phyloP scores from a whole-genome alignment of 495 filamentous ascomycete species.

The Penicillium malachiteum region DNA sequence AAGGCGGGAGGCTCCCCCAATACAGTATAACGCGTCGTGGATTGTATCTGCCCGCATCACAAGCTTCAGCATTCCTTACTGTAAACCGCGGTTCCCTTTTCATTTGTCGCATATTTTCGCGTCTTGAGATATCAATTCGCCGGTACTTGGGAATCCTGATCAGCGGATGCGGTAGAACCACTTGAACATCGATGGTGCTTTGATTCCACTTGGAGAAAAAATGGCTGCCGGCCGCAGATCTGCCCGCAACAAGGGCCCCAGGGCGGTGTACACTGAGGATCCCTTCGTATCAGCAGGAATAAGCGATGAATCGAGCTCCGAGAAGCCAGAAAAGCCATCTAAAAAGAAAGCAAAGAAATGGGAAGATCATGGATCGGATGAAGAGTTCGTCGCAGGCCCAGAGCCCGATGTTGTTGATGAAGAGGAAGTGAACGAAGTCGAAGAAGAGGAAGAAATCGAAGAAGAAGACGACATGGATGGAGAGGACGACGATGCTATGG shows the following conservation, averaged over 20 bases:
- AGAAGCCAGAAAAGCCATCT: background rate
- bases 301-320: conserved; percentile 31
- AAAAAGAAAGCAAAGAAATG: conserved; percentile 3
- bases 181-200: background rate
- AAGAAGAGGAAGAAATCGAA: conserved; percentile 19
- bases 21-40: conserved; percentile 1
- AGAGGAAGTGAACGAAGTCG: conserved; percentile 14
- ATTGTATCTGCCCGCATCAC: conserved; percentile 1
- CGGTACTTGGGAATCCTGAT: background rate
- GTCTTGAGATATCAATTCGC: background rate
- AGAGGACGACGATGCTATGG: conserved; percentile 16
- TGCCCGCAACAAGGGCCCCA: conserved; percentile 31
- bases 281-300: conserved; percentile 33
- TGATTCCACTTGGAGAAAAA: conserved; percentile 2
- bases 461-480: conserved; percentile 12
- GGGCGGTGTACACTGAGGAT: conserved; percentile 37
- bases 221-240: conserved; percentile 42
- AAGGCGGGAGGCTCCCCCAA: background rate
- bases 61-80: background rate
- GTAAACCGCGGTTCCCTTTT: background rate
- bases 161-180: background rate
- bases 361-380: conserved; percentile 29
- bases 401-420: conserved; percentile 25
- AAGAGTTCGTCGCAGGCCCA: conserved; percentile 29
- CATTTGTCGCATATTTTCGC: background rate